phyloP scores from a whole-genome alignment of 2,329 filamentous ascomycete species.

The Zymoseptoria passerinii region DNA sequence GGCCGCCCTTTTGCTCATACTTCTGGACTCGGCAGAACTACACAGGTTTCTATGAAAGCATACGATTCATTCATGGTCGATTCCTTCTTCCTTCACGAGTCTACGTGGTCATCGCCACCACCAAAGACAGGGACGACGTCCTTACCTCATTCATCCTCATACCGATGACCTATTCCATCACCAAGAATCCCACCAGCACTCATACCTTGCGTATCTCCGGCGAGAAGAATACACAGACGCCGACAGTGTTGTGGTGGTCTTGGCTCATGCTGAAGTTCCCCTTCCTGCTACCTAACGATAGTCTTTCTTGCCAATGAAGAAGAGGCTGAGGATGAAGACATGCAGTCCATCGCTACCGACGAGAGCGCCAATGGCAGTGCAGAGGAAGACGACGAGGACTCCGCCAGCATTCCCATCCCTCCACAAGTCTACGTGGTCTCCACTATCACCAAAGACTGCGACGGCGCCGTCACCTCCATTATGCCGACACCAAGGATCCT shows the following conservation, averaged over 20 bases:
- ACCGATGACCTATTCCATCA: too few species aligned
- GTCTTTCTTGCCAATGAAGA: neutral
- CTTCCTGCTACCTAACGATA: neutral
- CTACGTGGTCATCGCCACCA: too few species aligned
- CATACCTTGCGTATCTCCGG: too few species aligned
- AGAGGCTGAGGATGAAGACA: conserved; percentile 1
- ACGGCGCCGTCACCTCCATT: conserved; percentile 8
- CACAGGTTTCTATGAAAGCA: too few species aligned
- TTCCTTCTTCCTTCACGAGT: too few species aligned
- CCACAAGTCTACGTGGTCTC: conserved; percentile 10
- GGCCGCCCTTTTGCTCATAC: too few species aligned
- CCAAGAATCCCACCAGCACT: too few species aligned
- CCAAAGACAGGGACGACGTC: too few species aligned
- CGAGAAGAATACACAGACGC: conserved; percentile 3
- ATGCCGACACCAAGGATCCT: too few species aligned
- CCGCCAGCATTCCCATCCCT: neutral
- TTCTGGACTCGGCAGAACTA: too few species aligned
- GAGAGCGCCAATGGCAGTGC: conserved; percentile 1
- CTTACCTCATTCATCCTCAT: too few species aligned
- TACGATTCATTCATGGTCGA: too few species aligned
- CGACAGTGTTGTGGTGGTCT: neutral
- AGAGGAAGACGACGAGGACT: conserved; percentile 1
- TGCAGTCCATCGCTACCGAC: neutral
- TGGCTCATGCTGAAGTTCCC: neutral
- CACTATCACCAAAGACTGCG: conserved; percentile 8